Percentiles rank a stretch among this genome's conserved stretches.
Conservation (phyloP, 148 eudicot species). For the Dianthus caryophyllus region DNA sequence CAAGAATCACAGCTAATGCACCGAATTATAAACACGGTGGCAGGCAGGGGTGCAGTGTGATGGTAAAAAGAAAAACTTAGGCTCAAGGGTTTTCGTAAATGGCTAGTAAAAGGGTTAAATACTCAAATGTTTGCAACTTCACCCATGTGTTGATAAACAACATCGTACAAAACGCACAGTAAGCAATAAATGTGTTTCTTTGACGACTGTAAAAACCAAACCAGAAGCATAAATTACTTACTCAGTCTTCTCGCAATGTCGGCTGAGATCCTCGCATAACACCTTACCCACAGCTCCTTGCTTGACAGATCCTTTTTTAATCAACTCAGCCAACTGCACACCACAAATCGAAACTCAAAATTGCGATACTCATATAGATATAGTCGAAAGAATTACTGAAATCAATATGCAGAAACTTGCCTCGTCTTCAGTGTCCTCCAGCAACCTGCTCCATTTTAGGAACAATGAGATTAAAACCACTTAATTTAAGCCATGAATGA, state of each 20-base stretch:
- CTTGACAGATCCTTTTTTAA: slow-evolving; percentile 72
- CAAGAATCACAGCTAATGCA: no score
- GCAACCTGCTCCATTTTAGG: slow-evolving; percentile 57
- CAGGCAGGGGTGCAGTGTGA: no score
- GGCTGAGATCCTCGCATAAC: slow-evolving; percentile 73
- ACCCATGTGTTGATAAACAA: no score
- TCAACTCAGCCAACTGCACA: slow-evolving; percentile 72
- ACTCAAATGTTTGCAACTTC: no score
- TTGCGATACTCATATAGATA: neutral
- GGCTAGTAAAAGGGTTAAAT: no score
- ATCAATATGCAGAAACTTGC: slow-evolving; percentile 34
- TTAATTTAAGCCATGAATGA: neutral
- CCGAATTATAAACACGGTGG: no score
- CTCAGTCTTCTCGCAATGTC: slow-evolving; percentile 67
- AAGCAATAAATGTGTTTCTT: no score
- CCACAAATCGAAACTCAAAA: slow-evolving; percentile 8
- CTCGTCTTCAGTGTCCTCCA: slow-evolving; percentile 94
- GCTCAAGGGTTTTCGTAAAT: no score
- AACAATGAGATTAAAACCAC: slow-evolving; percentile 5
- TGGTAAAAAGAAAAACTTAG: no score
- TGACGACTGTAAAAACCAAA: no score
- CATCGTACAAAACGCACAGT: no score
- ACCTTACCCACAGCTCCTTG: slow-evolving; percentile 72
- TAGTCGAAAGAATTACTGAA: slow-evolving; percentile 1
- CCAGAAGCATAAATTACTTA: slow-evolving; percentile 9